Base-by-base conservation (phyloP, 495 filamentous ascomycete species). In the Cercophora newfieldiana region DNA sequence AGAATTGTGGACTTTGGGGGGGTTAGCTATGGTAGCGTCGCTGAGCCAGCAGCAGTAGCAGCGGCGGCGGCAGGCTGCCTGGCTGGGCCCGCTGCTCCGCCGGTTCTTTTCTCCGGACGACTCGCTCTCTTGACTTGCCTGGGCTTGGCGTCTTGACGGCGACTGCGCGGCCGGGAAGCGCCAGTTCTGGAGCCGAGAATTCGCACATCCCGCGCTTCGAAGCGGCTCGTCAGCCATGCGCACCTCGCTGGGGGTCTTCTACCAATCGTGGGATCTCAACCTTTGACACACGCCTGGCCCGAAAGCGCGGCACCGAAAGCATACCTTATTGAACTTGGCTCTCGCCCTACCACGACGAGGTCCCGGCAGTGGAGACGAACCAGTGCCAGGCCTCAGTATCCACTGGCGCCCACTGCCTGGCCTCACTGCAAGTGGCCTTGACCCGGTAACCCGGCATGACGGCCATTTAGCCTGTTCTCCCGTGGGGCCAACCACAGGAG, bases 381-480 rank as follows among this genome's bases (percentile, higher is more conserved):
- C 29, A 16, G 14, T 24, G 55, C 47, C 25, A 47, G 16, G 47
- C 59, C 49, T 28, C 30, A 29, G 64, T 37, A 57, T 57, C 33
- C 63, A 61, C 61, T 64, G 64, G 61, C 3, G 33, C 62, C 58
- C 56, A 29, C 29, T 56, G 51, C 12, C 66, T 33, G 68, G 70
- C 59, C n/a, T n/a, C n/a, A n/a, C n/a, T n/a, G n/a, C n/a, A n/a
- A n/a, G n/a, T n/a, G n/a, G n/a, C n/a, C n/a, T 73, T 70, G 70
- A 73, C 74, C 72, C 70, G 74, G 72, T 63, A 72, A 70, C 68
- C 74, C 74, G 68, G 72, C 70, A 63, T 55, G 71, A 61, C 47
- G 31, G 59, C 63, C 44, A 71, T 74, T 76, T 74, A 73, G 69
- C 68, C 74, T 69, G 59, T 67, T 73, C 67, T 64, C n/a, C 62